Evolutionary conservation across 2,329 filamentous ascomycete species (phyloP).

Genomic region (Monilinia laxa): DNA sequence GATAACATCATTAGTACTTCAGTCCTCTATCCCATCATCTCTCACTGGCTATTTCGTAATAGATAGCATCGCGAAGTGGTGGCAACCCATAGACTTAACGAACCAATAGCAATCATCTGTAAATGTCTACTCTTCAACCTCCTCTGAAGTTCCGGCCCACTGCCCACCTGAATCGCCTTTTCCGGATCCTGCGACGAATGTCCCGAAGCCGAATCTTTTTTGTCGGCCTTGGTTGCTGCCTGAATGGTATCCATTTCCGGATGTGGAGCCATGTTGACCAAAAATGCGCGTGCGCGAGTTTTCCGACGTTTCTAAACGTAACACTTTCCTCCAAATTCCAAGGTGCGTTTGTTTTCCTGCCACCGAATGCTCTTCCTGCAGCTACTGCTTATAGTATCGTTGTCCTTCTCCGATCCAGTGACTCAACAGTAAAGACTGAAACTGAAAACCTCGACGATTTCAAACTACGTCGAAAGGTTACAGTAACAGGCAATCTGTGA

Average conservation of each 20-base stretch:
- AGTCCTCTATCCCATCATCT: not conserved
- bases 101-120: conserved; percentile 64
- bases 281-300: conserved; percentile 10
- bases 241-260: conserved; percentile 11
- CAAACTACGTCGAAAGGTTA: conserved; percentile 21
- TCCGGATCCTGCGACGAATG: conserved; percentile 20
- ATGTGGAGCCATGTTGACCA: conserved; percentile 12
- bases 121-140: conserved; percentile 58
- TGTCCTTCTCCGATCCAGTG: not conserved
- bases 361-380: not conserved
- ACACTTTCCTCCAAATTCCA: conserved; percentile 10
- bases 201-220: conserved; percentile 15
- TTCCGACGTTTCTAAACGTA: conserved; percentile 12
- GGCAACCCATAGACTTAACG: conserved; percentile 26
- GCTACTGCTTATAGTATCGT: not conserved
- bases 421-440: not conserved
- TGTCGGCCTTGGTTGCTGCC: conserved; percentile 10
- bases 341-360: conserved; percentile 3
- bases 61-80: not conserved
- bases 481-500: conserved; percentile 8
- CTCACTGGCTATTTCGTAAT: conserved; percentile 17
- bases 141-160: conserved; percentile 27
- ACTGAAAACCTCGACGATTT: conserved; percentile 20
- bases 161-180: conserved; percentile 19
- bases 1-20: conserved; percentile 8